These are phyloP conservation scores for Linanthus parryae DNA, from an alignment of 148 eudicot species.

Conservation along the genomic window DNA sequence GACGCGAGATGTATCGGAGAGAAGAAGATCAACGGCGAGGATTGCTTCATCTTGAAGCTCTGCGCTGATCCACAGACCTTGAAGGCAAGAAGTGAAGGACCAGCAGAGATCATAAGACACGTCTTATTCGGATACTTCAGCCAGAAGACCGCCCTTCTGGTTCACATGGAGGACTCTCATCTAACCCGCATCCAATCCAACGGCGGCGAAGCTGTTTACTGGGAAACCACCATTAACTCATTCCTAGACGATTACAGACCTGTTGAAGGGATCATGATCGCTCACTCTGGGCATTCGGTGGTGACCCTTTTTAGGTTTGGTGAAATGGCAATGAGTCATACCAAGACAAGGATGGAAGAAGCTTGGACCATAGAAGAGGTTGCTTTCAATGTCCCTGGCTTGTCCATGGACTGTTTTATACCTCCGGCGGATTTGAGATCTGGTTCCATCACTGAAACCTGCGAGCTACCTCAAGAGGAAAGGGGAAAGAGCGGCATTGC, in stretches of 20 bases:
- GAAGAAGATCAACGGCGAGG: conserved; percentile 46
- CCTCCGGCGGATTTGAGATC: conserved; percentile 50
- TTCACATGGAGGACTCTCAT: conserved; percentile 58
- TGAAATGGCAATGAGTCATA: conserved; percentile 53
- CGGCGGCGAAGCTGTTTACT: conserved; percentile 46
- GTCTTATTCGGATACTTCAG: conserved; percentile 50
- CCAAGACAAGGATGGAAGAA: conserved; percentile 56
- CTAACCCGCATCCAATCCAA: conserved; percentile 48
- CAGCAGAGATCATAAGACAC: conserved; percentile 54
- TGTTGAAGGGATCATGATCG: conserved; percentile 54
- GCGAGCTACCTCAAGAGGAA: conserved; percentile 32
- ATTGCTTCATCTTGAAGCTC: conserved; percentile 50
- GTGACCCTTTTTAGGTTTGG: conserved; percentile 53
- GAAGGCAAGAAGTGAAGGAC: conserved; percentile 53
- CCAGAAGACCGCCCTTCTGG: conserved; percentile 46
- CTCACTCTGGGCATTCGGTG: conserved; percentile 50
- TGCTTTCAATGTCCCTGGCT: conserved; percentile 49
- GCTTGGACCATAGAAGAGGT: conserved; percentile 59
- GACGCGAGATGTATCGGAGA: conserved; percentile 46
- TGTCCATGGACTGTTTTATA: conserved; percentile 48
- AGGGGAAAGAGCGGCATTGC: conserved; percentile 19
- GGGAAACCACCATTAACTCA: conserved; percentile 54
- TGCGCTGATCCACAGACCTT: conserved; percentile 43
- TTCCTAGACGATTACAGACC: conserved; percentile 40
- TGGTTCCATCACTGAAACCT: conserved; percentile 31